Conservation (phyloP, 1,284 basidiomycete genomes). For the Fomitopsis palustris region DNA sequence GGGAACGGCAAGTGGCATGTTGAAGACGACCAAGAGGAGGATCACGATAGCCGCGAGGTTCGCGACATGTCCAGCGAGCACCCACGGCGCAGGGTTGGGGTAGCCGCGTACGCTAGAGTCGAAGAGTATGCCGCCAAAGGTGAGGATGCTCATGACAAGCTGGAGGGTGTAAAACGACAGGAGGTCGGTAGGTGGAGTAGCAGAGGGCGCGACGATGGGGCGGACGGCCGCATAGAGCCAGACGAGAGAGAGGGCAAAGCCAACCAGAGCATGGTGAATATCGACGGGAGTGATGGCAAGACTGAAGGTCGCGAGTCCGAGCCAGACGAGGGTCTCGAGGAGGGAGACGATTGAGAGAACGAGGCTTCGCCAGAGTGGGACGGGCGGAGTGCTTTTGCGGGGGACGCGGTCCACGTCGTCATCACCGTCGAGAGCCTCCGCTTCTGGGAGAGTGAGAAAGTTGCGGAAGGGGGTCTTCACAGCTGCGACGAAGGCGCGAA, state of each 20-base stretch:
- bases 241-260: conserved; percentile 40
- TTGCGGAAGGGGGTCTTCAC: conserved; percentile 38
- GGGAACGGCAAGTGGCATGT: conserved; percentile 58
- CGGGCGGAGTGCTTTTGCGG: conserved; percentile 13
- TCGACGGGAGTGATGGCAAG: conserved; percentile 27
- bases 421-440: conserved; percentile 43
- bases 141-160: conserved; percentile 37
- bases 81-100: conserved; percentile 33
- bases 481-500: conserved; percentile 23
- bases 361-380: conserved; percentile 54
- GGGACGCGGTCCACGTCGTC: conserved; percentile 20
- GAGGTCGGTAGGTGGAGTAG: conserved; percentile 52
- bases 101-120: conserved; percentile 36
- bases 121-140: conserved; percentile 48
- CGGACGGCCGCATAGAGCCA: conserved; percentile 57
- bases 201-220: conserved; percentile 36
- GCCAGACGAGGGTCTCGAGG: conserved; percentile 47
- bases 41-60: conserved; percentile 41
- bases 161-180: conserved; percentile 47
- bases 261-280: conserved; percentile 29
- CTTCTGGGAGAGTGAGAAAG: conserved; percentile 57
- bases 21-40: conserved; percentile 42
- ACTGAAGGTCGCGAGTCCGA: conserved; percentile 42
- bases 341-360: conserved; percentile 48
- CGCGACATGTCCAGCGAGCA: conserved; percentile 31